These are phyloP conservation scores for Trypanosoma theileri DNA, from an alignment of 208 protist genomes.

Conservation along the genomic window DNA sequence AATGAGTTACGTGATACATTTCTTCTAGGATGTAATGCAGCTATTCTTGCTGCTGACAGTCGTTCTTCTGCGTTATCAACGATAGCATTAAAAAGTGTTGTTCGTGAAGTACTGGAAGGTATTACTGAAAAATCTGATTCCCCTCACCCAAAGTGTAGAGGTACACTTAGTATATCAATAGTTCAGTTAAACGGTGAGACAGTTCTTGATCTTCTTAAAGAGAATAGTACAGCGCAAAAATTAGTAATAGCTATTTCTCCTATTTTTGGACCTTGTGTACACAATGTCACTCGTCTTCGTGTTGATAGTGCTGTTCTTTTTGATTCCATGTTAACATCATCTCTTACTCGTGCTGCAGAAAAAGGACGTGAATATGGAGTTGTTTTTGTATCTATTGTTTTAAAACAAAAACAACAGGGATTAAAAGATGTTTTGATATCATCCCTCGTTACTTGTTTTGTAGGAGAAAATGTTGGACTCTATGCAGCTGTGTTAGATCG, in stretches of 20 bases:
- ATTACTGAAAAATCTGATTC: slow-evolving; percentile 22
- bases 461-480: slow-evolving; percentile 66
- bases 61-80: slow-evolving; percentile 47
- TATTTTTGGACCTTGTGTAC: slow-evolving; percentile 77
- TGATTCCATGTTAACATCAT: slow-evolving; percentile 48
- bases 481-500: slow-evolving; percentile 68
- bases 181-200: slow-evolving; percentile 68
- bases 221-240: slow-evolving; percentile 43
- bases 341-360: slow-evolving; percentile 36
- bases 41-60: slow-evolving; percentile 70
- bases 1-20: slow-evolving; percentile 59
- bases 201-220: slow-evolving; percentile 54
- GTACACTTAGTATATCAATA: slow-evolving; percentile 56
- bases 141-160: not conserved
- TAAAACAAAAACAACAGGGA: slow-evolving; percentile 56
- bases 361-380: slow-evolving; percentile 58
- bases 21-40: slow-evolving; percentile 65
- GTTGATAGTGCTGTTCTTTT: slow-evolving; percentile 40
- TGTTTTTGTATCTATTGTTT: slow-evolving; percentile 64
- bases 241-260: slow-evolving; percentile 80
- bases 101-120: slow-evolving; percentile 49
- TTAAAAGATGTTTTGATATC: slow-evolving; percentile 69
- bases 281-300: slow-evolving; percentile 51
- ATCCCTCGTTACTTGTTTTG: slow-evolving; percentile 66
- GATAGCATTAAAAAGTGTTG: slow-evolving; percentile 57